A percentile compares a stretch with the other conserved stretches of the same genome.
Evolutionary conservation across 495 filamentous ascomycete genomes (phyloP).

Genomic region (Daldinia decipiens): DNA sequence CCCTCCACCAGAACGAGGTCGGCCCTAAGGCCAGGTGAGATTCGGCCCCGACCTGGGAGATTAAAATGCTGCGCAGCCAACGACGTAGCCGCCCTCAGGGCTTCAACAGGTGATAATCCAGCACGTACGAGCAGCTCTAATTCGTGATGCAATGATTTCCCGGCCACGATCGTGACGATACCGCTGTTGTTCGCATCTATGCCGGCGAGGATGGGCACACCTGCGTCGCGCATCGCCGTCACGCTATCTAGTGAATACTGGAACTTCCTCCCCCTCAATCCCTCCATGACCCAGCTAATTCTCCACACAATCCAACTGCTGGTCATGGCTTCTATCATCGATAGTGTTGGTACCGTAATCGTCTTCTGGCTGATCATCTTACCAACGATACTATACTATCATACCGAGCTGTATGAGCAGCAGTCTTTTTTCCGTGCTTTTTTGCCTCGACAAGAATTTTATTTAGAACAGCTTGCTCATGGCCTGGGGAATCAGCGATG

Average conservation of each 20-base stretch:
- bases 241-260: constrained; percentile 38
- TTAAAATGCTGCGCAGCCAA: constrained; percentile 51
- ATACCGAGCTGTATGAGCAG: constrained; percentile 45
- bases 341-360: constrained; percentile 47
- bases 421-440: constrained; percentile 38
- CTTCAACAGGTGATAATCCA: constrained; percentile 49
- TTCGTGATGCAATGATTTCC: constrained; percentile 42
- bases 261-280: constrained; percentile 27
- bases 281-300: constrained; percentile 19
- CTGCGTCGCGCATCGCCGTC: constrained; percentile 35
- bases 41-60: constrained; percentile 48
- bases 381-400: constrained; percentile 19
- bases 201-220: constrained; percentile 47
- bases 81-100: constrained; percentile 43
- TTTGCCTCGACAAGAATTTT: constrained; percentile 40
- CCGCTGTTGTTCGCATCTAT: constrained; percentile 46
- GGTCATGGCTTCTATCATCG: constrained; percentile 41
- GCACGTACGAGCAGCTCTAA: constrained; percentile 45
- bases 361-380: constrained; percentile 37
- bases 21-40: constrained; percentile 47
- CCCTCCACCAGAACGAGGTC: constrained; percentile 52
- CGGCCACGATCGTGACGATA: constrained; percentile 35
- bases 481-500: constrained; percentile 49
- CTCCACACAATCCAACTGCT: constrained; percentile 37
- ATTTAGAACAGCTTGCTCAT: constrained; percentile 43